phyloP scores from a whole-genome alignment of 179 eudicot species.

The Gypsophila paniculata region DNA sequence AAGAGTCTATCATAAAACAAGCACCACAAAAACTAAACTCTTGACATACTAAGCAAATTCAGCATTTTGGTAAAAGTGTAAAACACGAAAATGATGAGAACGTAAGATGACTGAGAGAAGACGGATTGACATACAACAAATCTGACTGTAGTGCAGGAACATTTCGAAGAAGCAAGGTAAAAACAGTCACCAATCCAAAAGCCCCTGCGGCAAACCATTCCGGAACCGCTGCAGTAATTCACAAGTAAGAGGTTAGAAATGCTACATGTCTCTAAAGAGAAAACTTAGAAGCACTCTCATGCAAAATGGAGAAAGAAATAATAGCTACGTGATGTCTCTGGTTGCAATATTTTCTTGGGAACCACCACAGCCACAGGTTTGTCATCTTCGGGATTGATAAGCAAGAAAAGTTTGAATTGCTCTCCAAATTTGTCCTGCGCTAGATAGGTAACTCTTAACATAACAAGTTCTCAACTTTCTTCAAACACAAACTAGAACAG shows the following conservation, averaged over 20 bases:
- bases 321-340: slow-evolving; percentile 76
- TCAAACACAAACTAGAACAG: slow-evolving; percentile 3
- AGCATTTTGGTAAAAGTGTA: background rate
- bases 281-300: background rate
- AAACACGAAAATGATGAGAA: slow-evolving; percentile 2
- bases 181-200: slow-evolving; percentile 90
- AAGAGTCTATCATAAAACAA: background rate
- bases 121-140: slow-evolving; percentile 53
- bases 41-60: background rate
- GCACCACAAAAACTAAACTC: background rate
- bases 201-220: slow-evolving; percentile 95
- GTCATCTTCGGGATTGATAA: slow-evolving; percentile 93
- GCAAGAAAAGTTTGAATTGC: slow-evolving; percentile 72
- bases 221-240: slow-evolving; percentile 68
- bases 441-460: slow-evolving; percentile 20
- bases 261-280: background rate
- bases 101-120: slow-evolving; percentile 8
- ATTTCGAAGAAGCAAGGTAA: slow-evolving; percentile 86
- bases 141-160: slow-evolving; percentile 88
- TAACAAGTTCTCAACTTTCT: background rate
- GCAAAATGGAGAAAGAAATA: slow-evolving; percentile 4
- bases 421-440: slow-evolving; percentile 84
- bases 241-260: slow-evolving; percentile 9
- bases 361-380: slow-evolving; percentile 96
- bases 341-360: slow-evolving; percentile 80